Conservation (phyloP, 2,329 filamentous ascomycete genomes). For the Penicillium sp. region DNA sequence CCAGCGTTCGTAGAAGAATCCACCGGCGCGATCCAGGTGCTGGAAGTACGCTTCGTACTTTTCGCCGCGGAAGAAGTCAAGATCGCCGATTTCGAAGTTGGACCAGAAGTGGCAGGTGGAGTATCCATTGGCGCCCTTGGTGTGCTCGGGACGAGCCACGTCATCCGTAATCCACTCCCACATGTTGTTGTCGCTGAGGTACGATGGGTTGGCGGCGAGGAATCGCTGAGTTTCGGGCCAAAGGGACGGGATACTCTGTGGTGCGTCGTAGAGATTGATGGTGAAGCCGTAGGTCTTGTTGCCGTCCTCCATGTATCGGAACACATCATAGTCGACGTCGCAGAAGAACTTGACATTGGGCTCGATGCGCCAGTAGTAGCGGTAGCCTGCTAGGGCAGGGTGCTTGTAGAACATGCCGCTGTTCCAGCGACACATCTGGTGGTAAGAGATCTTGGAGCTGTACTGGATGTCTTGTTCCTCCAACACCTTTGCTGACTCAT, state of each 20-base stretch:
- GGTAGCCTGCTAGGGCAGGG: constrained; percentile 74
- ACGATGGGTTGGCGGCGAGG: constrained; percentile 76
- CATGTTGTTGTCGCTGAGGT: constrained; percentile 80
- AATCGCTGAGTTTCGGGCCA: constrained; percentile 98
- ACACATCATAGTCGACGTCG: constrained; percentile 97
- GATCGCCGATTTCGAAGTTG: constrained; percentile 94
- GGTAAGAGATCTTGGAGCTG: constrained; percentile 82
- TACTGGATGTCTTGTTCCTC: constrained; percentile 88
- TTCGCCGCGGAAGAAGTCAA: constrained; percentile 88
- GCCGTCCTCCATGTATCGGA: constrained; percentile 95
- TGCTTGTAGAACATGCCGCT: constrained; percentile 97
- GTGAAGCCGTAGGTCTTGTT: constrained; percentile 99
- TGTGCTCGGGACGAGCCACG: constrained; percentile 73
- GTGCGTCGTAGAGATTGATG: constrained; percentile 92
- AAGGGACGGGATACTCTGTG: constrained; percentile 77
- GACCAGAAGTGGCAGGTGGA: constrained; percentile 99
- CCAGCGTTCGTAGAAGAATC: constrained; percentile 99
- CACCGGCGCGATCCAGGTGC: constrained; percentile 87
- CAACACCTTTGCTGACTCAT: constrained; percentile 79
- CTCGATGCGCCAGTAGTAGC: constrained; percentile 98
- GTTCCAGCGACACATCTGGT: constrained; percentile 99
- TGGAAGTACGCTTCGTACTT: constrained; percentile 95
- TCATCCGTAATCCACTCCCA: constrained; percentile 84
- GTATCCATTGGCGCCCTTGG: constrained; percentile 81
- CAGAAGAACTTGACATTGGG: constrained; percentile 99